A percentile compares a stretch with the other conserved stretches of the same genome.
These are phyloP conservation scores for Mycosphaerella sp. DNA, from an alignment of 2,329 filamentous ascomycete species.

Conservation along the genomic window DNA sequence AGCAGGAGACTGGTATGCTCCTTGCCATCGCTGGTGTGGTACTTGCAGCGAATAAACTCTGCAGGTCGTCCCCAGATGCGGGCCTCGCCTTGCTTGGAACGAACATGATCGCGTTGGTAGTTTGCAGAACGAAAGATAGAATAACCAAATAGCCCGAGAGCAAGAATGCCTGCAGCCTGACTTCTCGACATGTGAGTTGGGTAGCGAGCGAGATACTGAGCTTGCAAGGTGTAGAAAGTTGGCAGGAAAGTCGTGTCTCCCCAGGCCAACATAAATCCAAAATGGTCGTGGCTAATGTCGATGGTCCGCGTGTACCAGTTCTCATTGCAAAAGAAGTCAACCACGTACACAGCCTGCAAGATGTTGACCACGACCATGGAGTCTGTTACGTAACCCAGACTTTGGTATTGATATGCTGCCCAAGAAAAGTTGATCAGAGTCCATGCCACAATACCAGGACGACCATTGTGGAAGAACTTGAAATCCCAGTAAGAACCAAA, in stretches of 20 bases:
- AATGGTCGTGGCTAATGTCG: conserved; percentile 24
- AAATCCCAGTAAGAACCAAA: conserved; percentile 15
- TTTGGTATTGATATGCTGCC: conserved; percentile 19
- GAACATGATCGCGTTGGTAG: conserved; percentile 19
- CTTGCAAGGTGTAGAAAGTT: conserved; percentile 22
- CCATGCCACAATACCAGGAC: conserved; percentile 20
- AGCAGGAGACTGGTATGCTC: conserved; percentile 17
- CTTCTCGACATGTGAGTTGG: conserved; percentile 15
- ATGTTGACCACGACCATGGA: conserved; percentile 19
- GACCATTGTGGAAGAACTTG: conserved; percentile 20
- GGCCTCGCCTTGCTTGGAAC: conserved; percentile 13
- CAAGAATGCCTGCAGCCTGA: conserved; percentile 14
- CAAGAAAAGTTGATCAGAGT: conserved; percentile 20
- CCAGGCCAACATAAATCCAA: conserved; percentile 25
- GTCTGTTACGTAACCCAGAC: conserved; percentile 15
- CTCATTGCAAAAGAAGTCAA: conserved; percentile 23
- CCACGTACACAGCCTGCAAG: conserved; percentile 20
- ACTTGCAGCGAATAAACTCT: conserved; percentile 19
- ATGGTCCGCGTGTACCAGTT: conserved; percentile 21
- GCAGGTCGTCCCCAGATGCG: conserved; percentile 20
- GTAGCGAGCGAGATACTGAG: conserved; percentile 22
- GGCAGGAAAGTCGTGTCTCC: conserved; percentile 22
- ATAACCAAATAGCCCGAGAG: conserved; percentile 15
- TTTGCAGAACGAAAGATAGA: conserved; percentile 20
- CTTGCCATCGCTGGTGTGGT: conserved; percentile 19